A percentile compares a stretch with the other conserved stretches of the same genome.
Conservation (phyloP, 345 rosid genomes). For the Aquilaria yunnanensis region DNA sequence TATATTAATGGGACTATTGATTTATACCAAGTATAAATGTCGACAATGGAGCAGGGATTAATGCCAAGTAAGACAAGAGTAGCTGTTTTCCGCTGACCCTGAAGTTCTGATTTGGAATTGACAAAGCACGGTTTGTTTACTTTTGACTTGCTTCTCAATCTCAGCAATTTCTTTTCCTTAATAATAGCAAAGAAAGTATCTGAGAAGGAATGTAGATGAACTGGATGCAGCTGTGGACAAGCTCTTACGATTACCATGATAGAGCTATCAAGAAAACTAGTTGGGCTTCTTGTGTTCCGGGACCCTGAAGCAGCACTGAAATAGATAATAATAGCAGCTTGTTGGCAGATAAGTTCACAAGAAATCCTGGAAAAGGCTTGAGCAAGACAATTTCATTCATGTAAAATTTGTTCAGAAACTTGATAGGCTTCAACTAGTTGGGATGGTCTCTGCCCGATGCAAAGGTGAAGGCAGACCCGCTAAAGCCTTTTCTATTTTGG, state of each 20-base stretch:
- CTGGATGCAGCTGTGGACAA: slow-evolving; percentile 75
- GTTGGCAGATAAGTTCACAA: neutral
- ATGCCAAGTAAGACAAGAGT: no score
- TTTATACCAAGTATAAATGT: no score
- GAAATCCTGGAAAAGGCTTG: neutral
- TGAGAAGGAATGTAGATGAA: slow-evolving; percentile 80
- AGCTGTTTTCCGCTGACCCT: no score
- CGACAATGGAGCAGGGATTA: no score
- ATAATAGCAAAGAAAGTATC: slow-evolving; percentile 45
- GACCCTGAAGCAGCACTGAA: neutral
- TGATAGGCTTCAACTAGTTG: neutral
- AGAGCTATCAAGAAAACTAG: neutral
- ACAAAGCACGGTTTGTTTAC: no score
- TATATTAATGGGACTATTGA: no score
- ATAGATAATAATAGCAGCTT: neutral
- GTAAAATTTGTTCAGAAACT: no score
- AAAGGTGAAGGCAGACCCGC: no score
- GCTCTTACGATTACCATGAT: slow-evolving; percentile 54
- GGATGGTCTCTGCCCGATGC: neutral
- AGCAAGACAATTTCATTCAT: no score
- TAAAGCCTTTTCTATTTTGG: no score
- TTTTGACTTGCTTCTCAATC: neutral
- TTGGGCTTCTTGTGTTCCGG: neutral
- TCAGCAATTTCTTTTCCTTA: slow-evolving; percentile 29
- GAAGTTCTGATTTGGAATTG: no score